Evolutionary conservation across 768 basidiomycete genomes (phyloP).

Genomic region (Calocybe cyanea): DNA sequence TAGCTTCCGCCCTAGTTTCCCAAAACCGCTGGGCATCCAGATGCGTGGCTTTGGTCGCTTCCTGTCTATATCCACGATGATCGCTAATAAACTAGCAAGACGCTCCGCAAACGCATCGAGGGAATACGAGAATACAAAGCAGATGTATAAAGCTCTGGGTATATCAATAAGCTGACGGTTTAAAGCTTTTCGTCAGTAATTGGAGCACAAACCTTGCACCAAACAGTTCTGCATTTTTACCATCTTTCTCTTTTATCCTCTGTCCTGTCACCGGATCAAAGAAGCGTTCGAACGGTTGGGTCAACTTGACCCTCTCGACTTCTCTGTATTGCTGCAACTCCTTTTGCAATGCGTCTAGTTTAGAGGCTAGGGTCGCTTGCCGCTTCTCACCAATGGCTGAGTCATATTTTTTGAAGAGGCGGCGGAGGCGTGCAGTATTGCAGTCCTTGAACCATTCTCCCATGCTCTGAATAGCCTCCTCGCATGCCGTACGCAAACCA

Average conservation of each 20-base stretch:
- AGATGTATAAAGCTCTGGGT: constrained; percentile 38
- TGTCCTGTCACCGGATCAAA: constrained; percentile 34
- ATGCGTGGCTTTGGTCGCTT: constrained; percentile 32
- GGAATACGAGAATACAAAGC: constrained; percentile 42
- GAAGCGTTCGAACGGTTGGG: constrained; percentile 38
- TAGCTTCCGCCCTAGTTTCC: constrained; percentile 32
- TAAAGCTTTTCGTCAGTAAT: neutral
- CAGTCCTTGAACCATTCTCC: constrained; percentile 32
- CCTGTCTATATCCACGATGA: constrained; percentile 29
- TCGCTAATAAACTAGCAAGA: constrained; percentile 27
- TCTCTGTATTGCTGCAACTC: constrained; percentile 30
- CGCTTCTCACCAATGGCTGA: constrained; percentile 19
- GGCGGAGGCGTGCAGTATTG: constrained; percentile 33
- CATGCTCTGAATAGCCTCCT: constrained; percentile 18
- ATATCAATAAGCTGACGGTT: neutral
- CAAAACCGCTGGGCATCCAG: constrained; percentile 42
- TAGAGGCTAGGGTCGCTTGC: constrained; percentile 22
- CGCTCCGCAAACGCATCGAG: constrained; percentile 37
- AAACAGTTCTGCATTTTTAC: constrained; percentile 28
- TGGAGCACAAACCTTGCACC: constrained; percentile 29
- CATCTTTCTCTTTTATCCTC: constrained; percentile 18
- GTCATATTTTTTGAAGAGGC: constrained; percentile 23
- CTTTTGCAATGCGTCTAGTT: constrained; percentile 21
- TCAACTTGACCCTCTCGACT: constrained; percentile 30
- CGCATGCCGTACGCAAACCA: constrained; percentile 30